These are phyloP conservation scores for Wallacemonas rigidus DNA, from an alignment of 208 protist genomes.

Conservation along the genomic window DNA sequence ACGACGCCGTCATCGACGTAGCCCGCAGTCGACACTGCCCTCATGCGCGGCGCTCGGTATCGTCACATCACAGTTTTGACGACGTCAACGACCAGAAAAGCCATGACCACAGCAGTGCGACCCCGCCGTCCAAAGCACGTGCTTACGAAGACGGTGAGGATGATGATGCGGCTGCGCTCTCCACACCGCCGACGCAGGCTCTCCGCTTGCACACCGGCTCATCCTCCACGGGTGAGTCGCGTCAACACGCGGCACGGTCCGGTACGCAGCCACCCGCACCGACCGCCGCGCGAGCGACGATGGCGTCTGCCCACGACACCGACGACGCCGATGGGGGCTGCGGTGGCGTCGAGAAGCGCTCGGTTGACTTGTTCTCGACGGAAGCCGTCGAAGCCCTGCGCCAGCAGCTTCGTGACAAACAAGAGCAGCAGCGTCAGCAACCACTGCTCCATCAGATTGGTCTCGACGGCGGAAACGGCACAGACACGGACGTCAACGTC, in stretches of 20 bases:
- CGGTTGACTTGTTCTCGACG: slow-evolving; percentile 3
- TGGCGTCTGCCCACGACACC: not conserved
- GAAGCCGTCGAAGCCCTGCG: slow-evolving; percentile 7
- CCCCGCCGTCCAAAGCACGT: too few relatives aligned
- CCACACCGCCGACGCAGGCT: slow-evolving; percentile 6
- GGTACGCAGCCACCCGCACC: too few relatives aligned
- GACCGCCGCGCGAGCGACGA: not conserved
- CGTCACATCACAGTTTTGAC: too few relatives aligned
- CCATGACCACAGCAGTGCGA: too few relatives aligned
- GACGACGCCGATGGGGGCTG: not conserved
- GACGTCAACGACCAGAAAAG: too few relatives aligned
- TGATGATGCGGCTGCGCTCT: not conserved
- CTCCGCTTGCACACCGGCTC: not conserved
- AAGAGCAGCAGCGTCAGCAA: not conserved
- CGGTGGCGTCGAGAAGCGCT: not conserved
- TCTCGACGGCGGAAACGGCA: not conserved
- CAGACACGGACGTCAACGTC: slow-evolving; percentile 12
- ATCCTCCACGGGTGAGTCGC: too few relatives aligned
- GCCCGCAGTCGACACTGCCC: too few relatives aligned
- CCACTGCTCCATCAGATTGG: not conserved
- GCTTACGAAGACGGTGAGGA: too few relatives aligned
- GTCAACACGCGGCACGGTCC: too few relatives aligned
- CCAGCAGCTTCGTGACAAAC: not conserved
- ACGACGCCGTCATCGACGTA: too few relatives aligned
- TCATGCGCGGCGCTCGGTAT: too few relatives aligned